phyloP scores from a whole-genome alignment of 225 moss, liverwort and hornwort genomes.

The Sphagnum tenellum region DNA sequence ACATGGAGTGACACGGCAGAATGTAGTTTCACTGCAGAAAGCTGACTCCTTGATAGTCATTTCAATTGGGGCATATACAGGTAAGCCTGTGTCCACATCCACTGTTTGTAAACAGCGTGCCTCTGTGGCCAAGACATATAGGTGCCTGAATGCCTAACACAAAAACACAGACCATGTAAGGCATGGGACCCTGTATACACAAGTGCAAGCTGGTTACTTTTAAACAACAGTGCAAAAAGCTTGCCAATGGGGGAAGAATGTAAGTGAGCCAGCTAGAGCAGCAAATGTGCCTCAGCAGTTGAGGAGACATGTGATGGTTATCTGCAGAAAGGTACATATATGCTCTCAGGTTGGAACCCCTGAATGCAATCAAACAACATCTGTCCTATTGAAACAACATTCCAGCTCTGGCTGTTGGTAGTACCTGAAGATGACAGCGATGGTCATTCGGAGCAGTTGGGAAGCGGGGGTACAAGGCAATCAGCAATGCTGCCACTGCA shows the following conservation, averaged over 20 bases:
- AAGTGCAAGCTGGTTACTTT: no score
- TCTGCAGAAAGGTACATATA: neutral
- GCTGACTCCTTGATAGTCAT: conserved; percentile 66
- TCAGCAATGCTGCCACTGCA: conserved; percentile 85
- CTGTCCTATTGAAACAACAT: neutral
- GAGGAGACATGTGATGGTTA: no score
- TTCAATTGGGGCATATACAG: conserved; percentile 83
- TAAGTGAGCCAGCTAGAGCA: no score
- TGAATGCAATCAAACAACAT: neutral
- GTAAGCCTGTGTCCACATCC: conserved; percentile 88
- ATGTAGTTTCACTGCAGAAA: conserved; percentile 43
- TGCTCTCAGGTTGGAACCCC: neutral
- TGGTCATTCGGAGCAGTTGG: conserved; percentile 85
- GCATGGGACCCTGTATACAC: neutral
- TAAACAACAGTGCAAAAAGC: no score
- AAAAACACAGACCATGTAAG: neutral
- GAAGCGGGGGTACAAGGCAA: conserved; percentile 91
- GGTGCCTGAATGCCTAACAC: conserved; percentile 76
- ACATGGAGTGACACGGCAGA: conserved; percentile 74
- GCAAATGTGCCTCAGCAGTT: no score
- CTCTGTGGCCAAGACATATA: conserved; percentile 91
- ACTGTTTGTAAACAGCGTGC: conserved; percentile 94
- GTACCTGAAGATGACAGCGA: conserved; percentile 76
- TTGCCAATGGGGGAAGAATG: no score
- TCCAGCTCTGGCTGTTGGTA: no score